Conservation (phyloP, 768 basidiomycete genomes). For the Fomitopsis pulvina region DNA sequence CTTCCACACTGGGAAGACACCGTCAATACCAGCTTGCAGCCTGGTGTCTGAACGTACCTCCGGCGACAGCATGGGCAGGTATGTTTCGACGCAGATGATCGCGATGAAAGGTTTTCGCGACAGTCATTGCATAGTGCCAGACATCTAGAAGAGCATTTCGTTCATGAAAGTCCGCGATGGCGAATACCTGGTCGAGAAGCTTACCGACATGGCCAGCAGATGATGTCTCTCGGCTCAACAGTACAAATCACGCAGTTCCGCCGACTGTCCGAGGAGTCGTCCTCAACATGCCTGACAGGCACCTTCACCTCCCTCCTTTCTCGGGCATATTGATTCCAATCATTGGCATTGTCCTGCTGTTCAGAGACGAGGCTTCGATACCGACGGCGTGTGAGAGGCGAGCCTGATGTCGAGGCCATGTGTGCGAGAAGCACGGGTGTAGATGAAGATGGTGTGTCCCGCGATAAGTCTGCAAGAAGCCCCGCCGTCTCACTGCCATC, state of each 20-base stretch:
- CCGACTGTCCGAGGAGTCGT: constrained; percentile 20
- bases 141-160: too few species aligned
- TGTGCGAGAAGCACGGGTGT: constrained; percentile 50
- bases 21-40: constrained; percentile 1
- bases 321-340: constrained; percentile 23
- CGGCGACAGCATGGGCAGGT: constrained; percentile 60
- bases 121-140: constrained; percentile 63
- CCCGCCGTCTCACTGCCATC: constrained; percentile 39
- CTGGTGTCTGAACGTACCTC: constrained; percentile 24
- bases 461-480: constrained; percentile 51
- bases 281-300: constrained; percentile 3
- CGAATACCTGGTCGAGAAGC: too few species aligned
- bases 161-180: too few species aligned
- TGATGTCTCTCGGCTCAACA: constrained; percentile 58
- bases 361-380: constrained; percentile 34
- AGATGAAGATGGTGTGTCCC: constrained; percentile 25
- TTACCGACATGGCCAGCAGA: constrained; percentile 84
- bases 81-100: constrained; percentile 50
- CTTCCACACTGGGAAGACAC: constrained; percentile 32
- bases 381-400: constrained; percentile 41
- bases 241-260: constrained; percentile 66
- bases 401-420: constrained; percentile 36
- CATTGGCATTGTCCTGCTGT: neutral
- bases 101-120: constrained; percentile 51
- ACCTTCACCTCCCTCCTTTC: constrained; percentile 21